phyloP scores from a whole-genome alignment of 257 asterid genomes.

The Scutellaria minor region DNA sequence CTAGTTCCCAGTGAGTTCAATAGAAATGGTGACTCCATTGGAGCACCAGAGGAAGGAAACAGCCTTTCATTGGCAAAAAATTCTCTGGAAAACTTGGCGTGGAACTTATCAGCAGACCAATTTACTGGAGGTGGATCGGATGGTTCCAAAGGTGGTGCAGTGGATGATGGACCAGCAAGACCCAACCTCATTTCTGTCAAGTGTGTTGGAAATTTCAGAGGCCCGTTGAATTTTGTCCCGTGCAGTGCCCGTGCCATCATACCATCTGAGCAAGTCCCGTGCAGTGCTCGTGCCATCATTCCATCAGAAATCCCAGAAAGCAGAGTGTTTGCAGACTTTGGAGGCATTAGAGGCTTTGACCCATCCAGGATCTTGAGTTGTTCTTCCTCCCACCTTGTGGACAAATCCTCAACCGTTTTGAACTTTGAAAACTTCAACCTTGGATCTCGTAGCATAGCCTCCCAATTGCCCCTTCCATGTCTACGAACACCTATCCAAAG shows the following conservation, averaged over 20 bases:
- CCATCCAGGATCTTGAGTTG: slow-evolving; percentile 79
- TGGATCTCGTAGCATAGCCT: slow-evolving; percentile 80
- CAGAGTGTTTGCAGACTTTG: slow-evolving; percentile 49
- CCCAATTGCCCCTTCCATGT: slow-evolving; percentile 94
- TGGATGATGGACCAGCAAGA: slow-evolving; percentile 60
- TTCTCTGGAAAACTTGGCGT: slow-evolving; percentile 56
- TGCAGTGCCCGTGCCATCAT: slow-evolving; percentile 67
- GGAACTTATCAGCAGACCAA: slow-evolving; percentile 53
- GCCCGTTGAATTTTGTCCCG: slow-evolving; percentile 58
- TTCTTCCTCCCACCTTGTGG: slow-evolving; percentile 89
- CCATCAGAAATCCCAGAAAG: slow-evolving; percentile 79
- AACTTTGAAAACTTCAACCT: slow-evolving; percentile 79
- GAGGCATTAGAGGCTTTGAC: slow-evolving; percentile 55
- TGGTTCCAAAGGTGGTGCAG: slow-evolving; percentile 48
- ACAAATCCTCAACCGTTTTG: slow-evolving; percentile 74
- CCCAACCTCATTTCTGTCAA: slow-evolving; percentile 90
- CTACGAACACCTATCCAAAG: slow-evolving; percentile 98
- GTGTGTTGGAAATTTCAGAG: slow-evolving; percentile 62
- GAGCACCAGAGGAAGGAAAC: slow-evolving; percentile 50
- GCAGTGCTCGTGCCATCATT: slow-evolving; percentile 63
- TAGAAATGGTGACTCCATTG: slow-evolving; percentile 53
- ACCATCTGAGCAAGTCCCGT: slow-evolving; percentile 49
- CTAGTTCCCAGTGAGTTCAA: slow-evolving; percentile 65
- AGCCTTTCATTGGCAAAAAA: slow-evolving; percentile 46
- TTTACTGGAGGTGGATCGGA: slow-evolving; percentile 52